Conservation (phyloP, 768 basidiomycete genomes). For the Cystofilobasidium ferigula region DNA sequence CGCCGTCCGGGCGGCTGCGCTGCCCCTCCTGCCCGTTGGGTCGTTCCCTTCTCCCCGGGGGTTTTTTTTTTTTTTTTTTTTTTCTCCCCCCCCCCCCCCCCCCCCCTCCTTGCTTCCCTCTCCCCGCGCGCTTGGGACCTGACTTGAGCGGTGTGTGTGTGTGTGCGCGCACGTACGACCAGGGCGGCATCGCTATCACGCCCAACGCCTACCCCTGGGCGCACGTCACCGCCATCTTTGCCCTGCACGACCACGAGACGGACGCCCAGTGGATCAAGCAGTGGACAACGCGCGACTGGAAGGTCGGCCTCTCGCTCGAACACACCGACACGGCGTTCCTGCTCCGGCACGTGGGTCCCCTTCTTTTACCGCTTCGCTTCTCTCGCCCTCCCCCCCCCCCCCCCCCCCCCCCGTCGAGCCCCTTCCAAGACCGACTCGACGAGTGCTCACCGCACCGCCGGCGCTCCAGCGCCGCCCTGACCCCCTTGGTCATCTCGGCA, state of each 20-base stretch:
- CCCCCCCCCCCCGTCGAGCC: too few species aligned
- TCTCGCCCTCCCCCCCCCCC: not conserved
- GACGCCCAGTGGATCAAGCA: constrained; percentile 66
- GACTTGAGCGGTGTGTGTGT: not conserved
- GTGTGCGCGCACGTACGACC: not conserved
- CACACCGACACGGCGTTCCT: constrained; percentile 55
- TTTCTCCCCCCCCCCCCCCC: not conserved
- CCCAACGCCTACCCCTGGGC: constrained; percentile 24
- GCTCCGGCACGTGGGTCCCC: constrained; percentile 52
- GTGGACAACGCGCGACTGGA: constrained; percentile 50
- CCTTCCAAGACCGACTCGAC: too few species aligned
- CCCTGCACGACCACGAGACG: constrained; percentile 70
- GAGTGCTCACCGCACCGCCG: too few species aligned
- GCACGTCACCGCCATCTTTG: constrained; percentile 49
- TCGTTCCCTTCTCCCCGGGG: too few species aligned
- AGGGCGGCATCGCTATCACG: constrained; percentile 21
- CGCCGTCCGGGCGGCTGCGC: not conserved
- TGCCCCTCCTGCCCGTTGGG: too few species aligned
- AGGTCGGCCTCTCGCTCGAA: constrained; percentile 43
- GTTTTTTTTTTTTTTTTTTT: too few species aligned
- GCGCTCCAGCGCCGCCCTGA: not conserved
- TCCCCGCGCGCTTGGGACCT: not conserved
- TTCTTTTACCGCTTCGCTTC: not conserved
- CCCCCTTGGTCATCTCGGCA: too few species aligned
- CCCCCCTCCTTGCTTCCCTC: not conserved